Evolutionary conservation across 257 asterid species (phyloP).

Genomic region (Avicennia marina): DNA sequence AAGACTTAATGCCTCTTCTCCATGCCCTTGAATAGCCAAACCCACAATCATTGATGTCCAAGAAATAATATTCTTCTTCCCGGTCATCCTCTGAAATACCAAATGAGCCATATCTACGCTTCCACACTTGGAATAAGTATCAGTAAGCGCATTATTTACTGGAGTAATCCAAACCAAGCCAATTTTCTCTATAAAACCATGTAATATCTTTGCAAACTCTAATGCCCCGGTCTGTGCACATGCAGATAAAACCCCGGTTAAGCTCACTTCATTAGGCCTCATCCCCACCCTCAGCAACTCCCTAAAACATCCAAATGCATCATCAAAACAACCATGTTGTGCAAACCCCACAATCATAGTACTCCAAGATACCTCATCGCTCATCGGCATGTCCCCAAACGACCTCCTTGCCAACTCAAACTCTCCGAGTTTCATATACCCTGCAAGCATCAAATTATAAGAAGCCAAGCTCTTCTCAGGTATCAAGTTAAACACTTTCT

Average conservation of each 20-base stretch:
- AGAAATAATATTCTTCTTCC: conserved; percentile 51
- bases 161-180: conserved; percentile 64
- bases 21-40: conserved; percentile 76
- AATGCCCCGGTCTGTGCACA: conserved; percentile 78
- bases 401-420: conserved; percentile 42
- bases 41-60: conserved; percentile 82
- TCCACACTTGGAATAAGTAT: conserved; percentile 78
- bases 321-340: conserved; percentile 46
- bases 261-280: conserved; percentile 72
- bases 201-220: conserved; percentile 54
- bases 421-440: conserved; percentile 57
- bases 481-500: conserved; percentile 45
- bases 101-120: conserved; percentile 60
- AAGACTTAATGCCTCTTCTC: conserved; percentile 56
- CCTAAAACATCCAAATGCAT: conserved; percentile 47
- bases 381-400: conserved; percentile 50
- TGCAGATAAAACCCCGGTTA: conserved; percentile 71
- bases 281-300: conserved; percentile 44
- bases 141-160: conserved; percentile 70
- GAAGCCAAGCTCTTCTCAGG: conserved; percentile 57
- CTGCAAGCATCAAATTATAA: conserved; percentile 80
- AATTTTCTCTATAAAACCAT: conserved; percentile 57
- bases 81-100: conserved; percentile 61
- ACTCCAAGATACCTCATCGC: conserved; percentile 81
- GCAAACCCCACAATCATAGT: conserved; percentile 62